A percentile compares a stretch with the other conserved stretches of the same genome.
These are phyloP conservation scores for Saitoella complicata DNA, from an alignment of 805 yeast genomes.

Conservation along the genomic window DNA sequence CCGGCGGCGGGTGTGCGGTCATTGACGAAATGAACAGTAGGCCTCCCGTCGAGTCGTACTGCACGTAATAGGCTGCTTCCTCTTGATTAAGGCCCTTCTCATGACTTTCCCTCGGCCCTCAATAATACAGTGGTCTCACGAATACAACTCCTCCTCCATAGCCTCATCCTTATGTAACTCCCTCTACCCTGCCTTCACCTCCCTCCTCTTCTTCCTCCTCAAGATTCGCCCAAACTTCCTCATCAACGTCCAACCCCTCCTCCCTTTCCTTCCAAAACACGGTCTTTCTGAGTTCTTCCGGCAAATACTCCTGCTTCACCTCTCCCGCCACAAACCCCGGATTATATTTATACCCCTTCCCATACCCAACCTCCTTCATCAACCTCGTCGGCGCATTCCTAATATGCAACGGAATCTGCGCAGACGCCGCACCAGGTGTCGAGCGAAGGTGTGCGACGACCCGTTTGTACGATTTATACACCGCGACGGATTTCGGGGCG, in stretches of 20 bases:
- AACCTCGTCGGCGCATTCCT: constrained; percentile 88
- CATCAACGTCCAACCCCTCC: constrained; percentile 10
- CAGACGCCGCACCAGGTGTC: constrained; percentile 39
- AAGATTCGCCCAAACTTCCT: neutral
- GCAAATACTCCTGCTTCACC: constrained; percentile 63
- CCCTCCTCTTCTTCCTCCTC: too few species aligned
- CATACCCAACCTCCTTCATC: constrained; percentile 81
- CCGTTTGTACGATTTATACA: constrained; percentile 62
- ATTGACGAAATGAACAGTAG: too few species aligned
- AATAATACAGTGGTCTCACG: too few species aligned
- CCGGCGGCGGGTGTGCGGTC: too few species aligned
- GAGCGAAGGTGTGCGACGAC: constrained; percentile 43
- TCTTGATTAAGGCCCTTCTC: too few species aligned
- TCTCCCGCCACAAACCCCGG: constrained; percentile 62
- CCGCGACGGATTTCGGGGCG: constrained; percentile 73
- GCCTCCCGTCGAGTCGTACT: too few species aligned
- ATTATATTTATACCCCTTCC: constrained; percentile 72
- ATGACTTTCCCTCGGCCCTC: too few species aligned
- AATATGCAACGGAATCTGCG: constrained; percentile 51
- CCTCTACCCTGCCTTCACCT: too few species aligned
- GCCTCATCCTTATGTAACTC: too few species aligned
- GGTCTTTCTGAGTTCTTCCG: constrained; percentile 35
- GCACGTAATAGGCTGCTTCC: too few species aligned
- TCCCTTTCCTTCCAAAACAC: constrained; percentile 35
- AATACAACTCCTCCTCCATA: too few species aligned